Base-by-base conservation (phyloP, 2,329 filamentous ascomycete genomes). In the Colletotrichum somersetense region DNA sequence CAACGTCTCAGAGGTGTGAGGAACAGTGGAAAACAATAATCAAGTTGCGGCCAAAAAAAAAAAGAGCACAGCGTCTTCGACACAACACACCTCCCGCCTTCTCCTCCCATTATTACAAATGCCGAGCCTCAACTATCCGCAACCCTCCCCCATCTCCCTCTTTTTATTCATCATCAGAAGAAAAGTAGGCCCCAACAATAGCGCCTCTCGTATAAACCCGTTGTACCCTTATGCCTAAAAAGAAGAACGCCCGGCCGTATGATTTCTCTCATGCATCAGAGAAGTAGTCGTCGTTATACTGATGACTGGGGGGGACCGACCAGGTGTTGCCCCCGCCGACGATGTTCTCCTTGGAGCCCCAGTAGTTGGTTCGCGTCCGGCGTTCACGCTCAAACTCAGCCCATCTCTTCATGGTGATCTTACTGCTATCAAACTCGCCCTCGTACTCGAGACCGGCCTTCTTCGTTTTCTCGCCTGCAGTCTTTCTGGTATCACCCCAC, bases 341-440 rank as follows among this genome's bases (percentile, higher is more conserved):
- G 50, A 89, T 80, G 69, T 85, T 89, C 78, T 90, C 88, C 70
- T 83, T 83, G 38, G 85, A 85, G 23, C 83, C 85, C 85, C 87
- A 89, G 80, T 87, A 88, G 73, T 83, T 83, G 77, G 79, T 83
- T 75, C 83, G 84, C 63, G 81, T 79, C 42, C 89, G 84, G 73
- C 88, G 87, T 74, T 91, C 89, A 23, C 89, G 85, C 86, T 99
- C 96, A 80, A 98, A 99, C 83, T 99, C 96, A 74, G 92, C 93
- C 96, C 96, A 99, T 77, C 96, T 87, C 88, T 97, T 98, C 96
- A 99, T 99, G 48, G 96, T 98, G 80, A 99, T 99, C 89, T 98
- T 97, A 83, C 92, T 97, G 82, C 93, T 97, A 83, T 99, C 97
- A 78, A 99, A 99, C 82, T 98, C 96, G 75, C 96, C 96, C 82